Percentiles rank a stretch among this genome's conserved stretches.
Conservation (phyloP, 192 early-diverging fungal genomes). For the Umbelopsis isabellina region DNA sequence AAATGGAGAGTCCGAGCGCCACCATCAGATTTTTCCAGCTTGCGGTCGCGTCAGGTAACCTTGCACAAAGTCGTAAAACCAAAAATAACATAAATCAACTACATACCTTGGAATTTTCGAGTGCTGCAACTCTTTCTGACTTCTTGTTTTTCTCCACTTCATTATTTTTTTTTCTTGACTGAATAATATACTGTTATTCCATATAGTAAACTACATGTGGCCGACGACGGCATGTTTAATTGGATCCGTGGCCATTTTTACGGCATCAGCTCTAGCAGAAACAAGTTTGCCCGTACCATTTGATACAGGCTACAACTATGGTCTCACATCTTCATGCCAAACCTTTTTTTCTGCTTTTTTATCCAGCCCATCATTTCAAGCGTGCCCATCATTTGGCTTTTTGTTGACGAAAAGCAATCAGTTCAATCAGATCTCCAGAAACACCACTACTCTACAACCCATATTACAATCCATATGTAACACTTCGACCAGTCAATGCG, state of each 20-base stretch:
- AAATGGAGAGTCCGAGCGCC: too few species aligned
- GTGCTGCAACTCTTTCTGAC: too few species aligned
- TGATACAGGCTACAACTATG: slow-evolving; percentile 19
- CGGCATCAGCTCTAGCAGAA: not conserved
- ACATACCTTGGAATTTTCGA: too few species aligned
- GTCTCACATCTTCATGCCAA: not conserved
- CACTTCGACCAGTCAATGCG: not conserved
- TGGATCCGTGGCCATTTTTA: not conserved
- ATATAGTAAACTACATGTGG: not conserved
- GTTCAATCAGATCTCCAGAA: slow-evolving; percentile 17
- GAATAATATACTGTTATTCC: too few species aligned
- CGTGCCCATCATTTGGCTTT: slow-evolving; percentile 10
- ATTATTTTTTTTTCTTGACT: too few species aligned
- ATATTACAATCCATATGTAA: not conserved
- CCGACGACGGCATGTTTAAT: not conserved
- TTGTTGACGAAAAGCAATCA: slow-evolving; percentile 19
- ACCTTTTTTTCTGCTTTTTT: not conserved
- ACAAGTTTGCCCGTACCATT: not conserved
- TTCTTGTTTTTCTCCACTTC: too few species aligned
- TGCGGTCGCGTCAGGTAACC: too few species aligned
- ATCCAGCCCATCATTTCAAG: not conserved
- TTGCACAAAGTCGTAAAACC: too few species aligned
- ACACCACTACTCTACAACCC: not conserved
- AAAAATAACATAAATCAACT: too few species aligned
- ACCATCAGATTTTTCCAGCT: too few species aligned